These are phyloP conservation scores for Rhinocladiella similis DNA, from an alignment of 2,329 filamentous ascomycete species.

Conservation along the genomic window DNA sequence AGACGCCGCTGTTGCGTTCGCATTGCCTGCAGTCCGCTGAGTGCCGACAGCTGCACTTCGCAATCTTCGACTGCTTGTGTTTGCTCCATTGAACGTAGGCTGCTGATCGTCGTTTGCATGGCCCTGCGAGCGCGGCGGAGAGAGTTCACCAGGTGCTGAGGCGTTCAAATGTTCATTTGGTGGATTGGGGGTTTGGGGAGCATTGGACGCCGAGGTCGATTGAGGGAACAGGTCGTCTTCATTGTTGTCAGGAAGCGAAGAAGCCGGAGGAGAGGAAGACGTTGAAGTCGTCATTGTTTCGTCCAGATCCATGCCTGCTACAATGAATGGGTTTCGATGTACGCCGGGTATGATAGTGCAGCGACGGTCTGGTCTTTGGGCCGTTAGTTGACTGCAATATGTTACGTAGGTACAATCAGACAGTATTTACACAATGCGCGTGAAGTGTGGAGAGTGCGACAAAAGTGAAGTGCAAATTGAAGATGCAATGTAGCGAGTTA, in stretches of 20 bases:
- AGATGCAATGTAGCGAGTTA: too few species aligned
- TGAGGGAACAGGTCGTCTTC: constrained; percentile 11
- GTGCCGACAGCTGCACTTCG: constrained; percentile 6
- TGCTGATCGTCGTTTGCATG: constrained; percentile 4
- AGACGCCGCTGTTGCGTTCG: neutral
- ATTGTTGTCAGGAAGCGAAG: constrained; percentile 6
- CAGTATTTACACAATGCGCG: too few species aligned
- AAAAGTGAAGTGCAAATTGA: too few species aligned
- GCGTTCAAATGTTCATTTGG: constrained; percentile 32
- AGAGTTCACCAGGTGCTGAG: constrained; percentile 31
- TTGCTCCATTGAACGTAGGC: neutral
- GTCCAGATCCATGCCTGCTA: constrained; percentile 24
- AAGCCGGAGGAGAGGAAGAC: constrained; percentile 7
- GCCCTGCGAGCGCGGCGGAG: constrained; percentile 28
- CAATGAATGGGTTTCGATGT: neutral
- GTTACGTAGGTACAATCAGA: neutral
- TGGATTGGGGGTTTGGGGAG: constrained; percentile 18
- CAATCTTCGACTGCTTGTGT: constrained; percentile 15
- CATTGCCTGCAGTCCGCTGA: neutral
- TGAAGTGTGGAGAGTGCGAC: too few species aligned
- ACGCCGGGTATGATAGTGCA: too few species aligned
- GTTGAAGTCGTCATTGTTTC: constrained; percentile 30
- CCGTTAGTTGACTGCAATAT: too few species aligned
- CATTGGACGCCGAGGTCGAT: constrained; percentile 2
- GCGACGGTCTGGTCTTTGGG: too few species aligned